Conservation (phyloP, 1,284 basidiomycete species). For the Rhodotorula sp. region DNA sequence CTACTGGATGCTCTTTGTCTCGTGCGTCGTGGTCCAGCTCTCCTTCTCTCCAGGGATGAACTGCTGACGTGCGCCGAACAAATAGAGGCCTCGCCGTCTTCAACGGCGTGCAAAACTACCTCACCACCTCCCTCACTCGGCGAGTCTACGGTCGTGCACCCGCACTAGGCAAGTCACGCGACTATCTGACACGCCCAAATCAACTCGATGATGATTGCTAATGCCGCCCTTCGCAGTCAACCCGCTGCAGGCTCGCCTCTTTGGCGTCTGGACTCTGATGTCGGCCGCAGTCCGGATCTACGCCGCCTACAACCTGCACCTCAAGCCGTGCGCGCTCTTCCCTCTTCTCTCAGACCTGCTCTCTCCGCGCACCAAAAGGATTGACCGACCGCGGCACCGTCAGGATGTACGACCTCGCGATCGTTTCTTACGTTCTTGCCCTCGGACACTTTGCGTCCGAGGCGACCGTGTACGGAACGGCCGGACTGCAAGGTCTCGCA, state of each 20-base stretch:
- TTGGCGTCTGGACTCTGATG: slow-evolving; percentile 83
- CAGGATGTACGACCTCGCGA: slow-evolving; percentile 86
- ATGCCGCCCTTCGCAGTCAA: slow-evolving; percentile 62
- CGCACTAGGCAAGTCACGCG: slow-evolving; percentile 48
- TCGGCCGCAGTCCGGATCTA: slow-evolving; percentile 76
- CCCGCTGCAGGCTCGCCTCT: slow-evolving; percentile 77
- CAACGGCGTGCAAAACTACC: slow-evolving; percentile 80
- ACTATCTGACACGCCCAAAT: neutral
- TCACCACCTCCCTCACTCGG: slow-evolving; percentile 72
- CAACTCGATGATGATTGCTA: too few species aligned
- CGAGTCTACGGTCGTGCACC: slow-evolving; percentile 69
- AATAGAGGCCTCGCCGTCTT: slow-evolving; percentile 64
- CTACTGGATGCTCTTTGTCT: slow-evolving; percentile 79
- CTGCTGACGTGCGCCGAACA: neutral
- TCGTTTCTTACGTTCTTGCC: slow-evolving; percentile 84
- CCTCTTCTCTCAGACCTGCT: too few species aligned
- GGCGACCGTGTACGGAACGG: slow-evolving; percentile 76
- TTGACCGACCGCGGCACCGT: neutral
- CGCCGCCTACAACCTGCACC: slow-evolving; percentile 80
- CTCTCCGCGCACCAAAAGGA: too few species aligned
- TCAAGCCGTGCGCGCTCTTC: slow-evolving; percentile 63
- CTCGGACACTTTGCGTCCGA: slow-evolving; percentile 87
- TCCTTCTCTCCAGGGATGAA: too few species aligned
- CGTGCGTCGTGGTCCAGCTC: slow-evolving; percentile 44
- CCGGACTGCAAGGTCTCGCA: slow-evolving; percentile 66